Percentiles rank a stretch among this genome's conserved stretches.
phyloP scores from a whole-genome alignment of 257 asterid genomes.

The Echites panduratus region DNA sequence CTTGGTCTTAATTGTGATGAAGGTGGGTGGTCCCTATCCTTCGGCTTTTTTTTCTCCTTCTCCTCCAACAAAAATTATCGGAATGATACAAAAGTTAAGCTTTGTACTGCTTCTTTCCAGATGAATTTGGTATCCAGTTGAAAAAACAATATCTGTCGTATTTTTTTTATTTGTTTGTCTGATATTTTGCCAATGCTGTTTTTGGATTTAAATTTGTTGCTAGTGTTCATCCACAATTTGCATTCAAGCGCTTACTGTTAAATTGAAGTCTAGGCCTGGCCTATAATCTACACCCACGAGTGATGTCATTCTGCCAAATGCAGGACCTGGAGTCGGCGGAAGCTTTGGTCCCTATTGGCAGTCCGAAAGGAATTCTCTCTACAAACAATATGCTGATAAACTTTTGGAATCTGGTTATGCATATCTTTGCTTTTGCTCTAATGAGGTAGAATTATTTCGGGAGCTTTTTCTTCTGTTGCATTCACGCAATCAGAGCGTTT shows the following conservation, averaged over 20 bases:
- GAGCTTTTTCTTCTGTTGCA: not conserved
- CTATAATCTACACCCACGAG: not conserved
- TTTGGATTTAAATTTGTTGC: not conserved
- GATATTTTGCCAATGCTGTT: not conserved
- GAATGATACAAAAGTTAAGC: not conserved
- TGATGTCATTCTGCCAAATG: constrained; percentile 1
- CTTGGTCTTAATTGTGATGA: constrained; percentile 95
- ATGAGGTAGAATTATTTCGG: constrained; percentile 40
- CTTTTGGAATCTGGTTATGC: constrained; percentile 76
- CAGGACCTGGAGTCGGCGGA: constrained; percentile 91
- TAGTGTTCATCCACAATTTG: not conserved
- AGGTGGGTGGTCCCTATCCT: constrained; percentile 53
- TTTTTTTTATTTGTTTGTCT: not conserved
- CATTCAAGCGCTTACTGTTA: not conserved
- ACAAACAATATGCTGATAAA: constrained; percentile 70
- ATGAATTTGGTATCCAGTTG: not conserved
- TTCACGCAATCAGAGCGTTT: not conserved
- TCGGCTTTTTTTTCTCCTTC: not conserved
- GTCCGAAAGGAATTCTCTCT: constrained; percentile 86
- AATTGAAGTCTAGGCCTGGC: not conserved
- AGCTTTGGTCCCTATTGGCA: constrained; percentile 86
- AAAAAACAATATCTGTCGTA: not conserved
- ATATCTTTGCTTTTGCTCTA: constrained; percentile 91
- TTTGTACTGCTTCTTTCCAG: not conserved
- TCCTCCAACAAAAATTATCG: not conserved